Conservation (phyloP, 805 yeast species). For the Saturnispora sekii region DNA sequence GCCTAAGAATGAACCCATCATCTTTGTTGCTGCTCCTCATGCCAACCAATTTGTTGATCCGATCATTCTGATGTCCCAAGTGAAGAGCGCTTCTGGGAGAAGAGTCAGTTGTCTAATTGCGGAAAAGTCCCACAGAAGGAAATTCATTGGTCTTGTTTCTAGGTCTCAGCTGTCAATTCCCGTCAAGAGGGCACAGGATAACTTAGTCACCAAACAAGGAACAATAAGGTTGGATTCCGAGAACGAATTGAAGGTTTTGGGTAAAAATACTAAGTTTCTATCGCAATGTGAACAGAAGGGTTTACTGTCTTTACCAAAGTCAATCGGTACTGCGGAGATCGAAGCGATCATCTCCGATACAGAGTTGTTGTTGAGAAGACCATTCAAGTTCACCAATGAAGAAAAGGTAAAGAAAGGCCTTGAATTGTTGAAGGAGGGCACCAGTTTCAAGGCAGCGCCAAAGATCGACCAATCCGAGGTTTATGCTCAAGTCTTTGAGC, state of each 20-base stretch:
- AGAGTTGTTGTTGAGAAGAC: slow-evolving; percentile 57
- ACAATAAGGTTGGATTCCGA: slow-evolving; percentile 45
- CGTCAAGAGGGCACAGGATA: slow-evolving; percentile 88
- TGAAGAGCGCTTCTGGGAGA: slow-evolving; percentile 38
- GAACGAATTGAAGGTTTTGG: slow-evolving; percentile 38
- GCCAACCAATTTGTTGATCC: slow-evolving; percentile 80
- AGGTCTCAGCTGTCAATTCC: slow-evolving; percentile 77
- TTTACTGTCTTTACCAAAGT: slow-evolving; percentile 64
- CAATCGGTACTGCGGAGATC: slow-evolving; percentile 69
- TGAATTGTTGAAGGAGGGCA: slow-evolving; percentile 39
- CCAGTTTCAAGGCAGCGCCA: slow-evolving; percentile 61
- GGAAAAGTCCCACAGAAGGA: slow-evolving; percentile 37
- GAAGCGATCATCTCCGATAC: slow-evolving; percentile 61
- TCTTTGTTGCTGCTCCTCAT: slow-evolving; percentile 75
- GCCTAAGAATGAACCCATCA: slow-evolving; percentile 56
- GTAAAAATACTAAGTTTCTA: slow-evolving; percentile 53
- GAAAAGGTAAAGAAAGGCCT: slow-evolving; percentile 33
- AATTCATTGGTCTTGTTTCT: slow-evolving; percentile 66
- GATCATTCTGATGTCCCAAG: slow-evolving; percentile 73
- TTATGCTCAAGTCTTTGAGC: slow-evolving; percentile 76
- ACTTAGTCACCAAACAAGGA: slow-evolving; percentile 59
- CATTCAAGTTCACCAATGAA: slow-evolving; percentile 37
- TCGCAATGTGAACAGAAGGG: slow-evolving; percentile 56
- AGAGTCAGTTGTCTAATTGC: slow-evolving; percentile 47
- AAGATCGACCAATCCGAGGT: slow-evolving; percentile 82